Evolutionary conservation across 2,329 filamentous ascomycete genomes (phyloP).

Genomic region (Curvularia lunata): DNA sequence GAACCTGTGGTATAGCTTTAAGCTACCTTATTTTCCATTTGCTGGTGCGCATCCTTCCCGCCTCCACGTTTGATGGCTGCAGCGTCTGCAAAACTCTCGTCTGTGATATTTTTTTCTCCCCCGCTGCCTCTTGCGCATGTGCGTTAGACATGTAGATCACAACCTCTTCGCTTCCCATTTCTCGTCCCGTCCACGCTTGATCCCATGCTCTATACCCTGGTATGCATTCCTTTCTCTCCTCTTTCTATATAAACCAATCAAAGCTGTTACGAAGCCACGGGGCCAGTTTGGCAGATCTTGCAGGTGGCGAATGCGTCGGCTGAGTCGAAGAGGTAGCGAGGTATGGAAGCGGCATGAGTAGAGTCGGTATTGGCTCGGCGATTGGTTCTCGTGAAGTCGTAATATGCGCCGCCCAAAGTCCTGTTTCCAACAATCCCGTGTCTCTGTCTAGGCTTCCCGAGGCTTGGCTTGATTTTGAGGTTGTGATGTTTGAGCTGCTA

Average conservation of each 20-base stretch:
- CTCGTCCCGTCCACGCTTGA: not conserved
- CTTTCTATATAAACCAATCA: constrained; percentile 38
- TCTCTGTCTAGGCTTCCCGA: constrained; percentile 29
- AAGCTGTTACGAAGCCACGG: constrained; percentile 21
- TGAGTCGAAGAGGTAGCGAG: constrained; percentile 13
- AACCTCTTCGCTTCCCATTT: constrained; percentile 8
- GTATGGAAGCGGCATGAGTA: constrained; percentile 15
- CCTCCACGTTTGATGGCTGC: not conserved
- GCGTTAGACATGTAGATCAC: not conserved
- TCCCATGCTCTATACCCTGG: constrained; percentile 9
- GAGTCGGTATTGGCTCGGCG: constrained; percentile 26
- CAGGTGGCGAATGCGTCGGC: constrained; percentile 12
- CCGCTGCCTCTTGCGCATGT: constrained; percentile 2
- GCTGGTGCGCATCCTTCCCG: not conserved
- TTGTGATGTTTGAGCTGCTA: constrained; percentile 34
- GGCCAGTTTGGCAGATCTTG: constrained; percentile 4
- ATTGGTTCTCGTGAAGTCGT: constrained; percentile 35
- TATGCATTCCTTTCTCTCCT: not conserved
- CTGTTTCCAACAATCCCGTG: constrained; percentile 30
- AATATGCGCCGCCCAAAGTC: constrained; percentile 22
- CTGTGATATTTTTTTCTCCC: constrained; percentile 6
- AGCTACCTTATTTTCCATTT: not conserved
- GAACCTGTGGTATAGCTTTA: not conserved
- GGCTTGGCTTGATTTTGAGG: constrained; percentile 32
- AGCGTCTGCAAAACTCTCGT: constrained; percentile 32